Percentiles rank a stretch among this genome's conserved stretches.
phyloP scores from a whole-genome alignment of 139 green algal genomes.

The Tetradesmus obliquus region DNA sequence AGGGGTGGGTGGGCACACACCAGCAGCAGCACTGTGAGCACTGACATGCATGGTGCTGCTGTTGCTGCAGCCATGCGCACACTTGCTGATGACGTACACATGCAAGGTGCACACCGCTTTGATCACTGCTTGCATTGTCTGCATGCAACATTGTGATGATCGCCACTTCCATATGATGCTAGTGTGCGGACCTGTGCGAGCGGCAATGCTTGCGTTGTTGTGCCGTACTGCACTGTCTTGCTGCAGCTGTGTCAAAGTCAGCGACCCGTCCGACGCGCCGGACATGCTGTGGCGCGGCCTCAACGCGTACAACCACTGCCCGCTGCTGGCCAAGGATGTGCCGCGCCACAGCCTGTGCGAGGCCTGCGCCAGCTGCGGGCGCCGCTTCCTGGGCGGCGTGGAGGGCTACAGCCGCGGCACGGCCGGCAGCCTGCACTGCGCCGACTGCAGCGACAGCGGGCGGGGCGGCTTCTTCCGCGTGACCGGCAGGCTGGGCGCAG shows the following conservation, averaged over 20 bases:
- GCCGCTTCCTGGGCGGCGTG: conserved; percentile 1
- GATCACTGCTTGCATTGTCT: too few species aligned
- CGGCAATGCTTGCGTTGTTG: neutral
- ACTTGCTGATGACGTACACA: too few species aligned
- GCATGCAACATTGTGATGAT: too few species aligned
- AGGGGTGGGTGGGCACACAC: neutral
- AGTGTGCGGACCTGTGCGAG: too few species aligned
- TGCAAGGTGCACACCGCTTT: too few species aligned
- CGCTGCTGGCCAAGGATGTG: conserved; percentile 33
- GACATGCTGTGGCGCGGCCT: conserved; percentile 42
- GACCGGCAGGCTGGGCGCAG: neutral
- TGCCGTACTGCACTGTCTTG: neutral
- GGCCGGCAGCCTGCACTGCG: neutral
- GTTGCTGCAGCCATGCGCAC: neutral
- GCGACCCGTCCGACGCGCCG: neutral
- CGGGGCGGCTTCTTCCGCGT: neutral
- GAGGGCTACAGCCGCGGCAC: conserved; percentile 16
- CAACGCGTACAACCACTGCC: conserved; percentile 50
- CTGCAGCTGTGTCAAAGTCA: neutral
- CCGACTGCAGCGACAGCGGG: conserved; percentile 3
- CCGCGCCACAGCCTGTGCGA: conserved; percentile 39
- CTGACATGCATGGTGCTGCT: neutral
- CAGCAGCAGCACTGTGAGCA: neutral
- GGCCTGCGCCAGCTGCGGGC: neutral
- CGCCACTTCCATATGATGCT: too few species aligned